Evolutionary conservation across 2,329 filamentous ascomycete genomes (phyloP), one percentile per base, ranked within the genome.

Genomic region (Cytospora piceicola): DNA sequence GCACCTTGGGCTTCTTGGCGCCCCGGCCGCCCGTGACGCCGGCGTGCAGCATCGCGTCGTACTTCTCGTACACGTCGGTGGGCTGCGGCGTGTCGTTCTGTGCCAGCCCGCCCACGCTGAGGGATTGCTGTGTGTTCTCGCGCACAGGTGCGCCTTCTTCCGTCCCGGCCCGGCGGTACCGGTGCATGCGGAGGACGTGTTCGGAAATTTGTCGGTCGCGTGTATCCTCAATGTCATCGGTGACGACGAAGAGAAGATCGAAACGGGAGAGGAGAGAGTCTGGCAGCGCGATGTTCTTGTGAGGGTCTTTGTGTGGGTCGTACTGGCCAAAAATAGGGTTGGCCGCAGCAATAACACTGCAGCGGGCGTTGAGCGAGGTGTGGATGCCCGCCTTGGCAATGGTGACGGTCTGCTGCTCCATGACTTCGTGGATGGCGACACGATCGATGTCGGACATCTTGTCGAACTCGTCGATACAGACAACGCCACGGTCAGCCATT

Each of bases 361-460:
- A 99, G 65, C 95, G 90, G 61, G 95, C 95, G 75, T 99, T 99
- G 67, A 99, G 83, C 3, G 94, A 97, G 0, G 95, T 99, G 78
- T 99, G 95, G 66, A 99, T 99, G 70, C 95, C 95, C 1, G 95
- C 95, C 80, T 99, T 99, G 61, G 95, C 95, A 73, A 99, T 99
- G 17, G 95, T 99, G 67, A 99, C 95, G 0, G 95, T 99, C 79
- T 99, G 95, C 80, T 99, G 95, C 80, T 99, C 95, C 95, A 99
- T 99, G 70, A 99, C 95, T 91, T 99, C 95, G 86, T 99, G 95
- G 72, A 99, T 99, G 56, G 95, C 95, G 4, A 99, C 95, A 75
- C 95, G 89, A 78, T 99, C 95, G 65, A 98, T 90, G 75, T 99
- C 95, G 65, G 93, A 97, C 95, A 99, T 99, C 79, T 99, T 99